Evolutionary conservation across 2,329 filamentous ascomycete genomes (phyloP).

Genomic region (Botrytis aclada): DNA sequence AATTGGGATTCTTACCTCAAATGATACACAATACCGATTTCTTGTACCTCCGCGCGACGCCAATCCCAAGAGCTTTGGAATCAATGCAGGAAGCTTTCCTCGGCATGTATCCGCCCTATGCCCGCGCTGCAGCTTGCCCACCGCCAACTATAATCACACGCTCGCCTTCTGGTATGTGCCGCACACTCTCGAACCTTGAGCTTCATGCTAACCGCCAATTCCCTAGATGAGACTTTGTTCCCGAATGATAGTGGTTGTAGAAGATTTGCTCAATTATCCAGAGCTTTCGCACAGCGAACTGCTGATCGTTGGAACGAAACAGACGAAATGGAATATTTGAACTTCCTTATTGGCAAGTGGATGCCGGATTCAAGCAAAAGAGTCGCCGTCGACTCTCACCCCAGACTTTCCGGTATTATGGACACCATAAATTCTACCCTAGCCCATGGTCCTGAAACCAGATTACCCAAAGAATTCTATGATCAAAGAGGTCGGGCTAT

Average conservation of each 20-base stretch:
- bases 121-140: conserved; percentile 51
- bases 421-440: conserved; percentile 88
- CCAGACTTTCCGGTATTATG: conserved; percentile 85
- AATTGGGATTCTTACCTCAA: conserved; percentile 66
- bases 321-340: conserved; percentile 80
- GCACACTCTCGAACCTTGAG: background rate
- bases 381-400: conserved; percentile 80
- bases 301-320: conserved; percentile 72
- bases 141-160: conserved; percentile 65
- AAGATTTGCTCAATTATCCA: conserved; percentile 65
- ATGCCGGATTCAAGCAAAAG: conserved; percentile 69
- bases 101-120: conserved; percentile 65
- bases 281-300: conserved; percentile 68
- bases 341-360: conserved; percentile 73
- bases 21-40: conserved; percentile 53
- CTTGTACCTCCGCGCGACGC: conserved; percentile 72
- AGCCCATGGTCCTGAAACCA: conserved; percentile 77
- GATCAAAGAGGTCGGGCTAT: conserved; percentile 67
- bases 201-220: background rate
- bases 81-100: conserved; percentile 73
- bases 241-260: conserved; percentile 75
- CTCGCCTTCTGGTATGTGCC: conserved; percentile 43
- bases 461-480: conserved; percentile 82
- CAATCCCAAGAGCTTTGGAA: conserved; percentile 72
- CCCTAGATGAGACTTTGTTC: conserved; percentile 69